Evolutionary conservation across 208 protist species (phyloP).

Genomic region (Trypanosoma theileri): DNA sequence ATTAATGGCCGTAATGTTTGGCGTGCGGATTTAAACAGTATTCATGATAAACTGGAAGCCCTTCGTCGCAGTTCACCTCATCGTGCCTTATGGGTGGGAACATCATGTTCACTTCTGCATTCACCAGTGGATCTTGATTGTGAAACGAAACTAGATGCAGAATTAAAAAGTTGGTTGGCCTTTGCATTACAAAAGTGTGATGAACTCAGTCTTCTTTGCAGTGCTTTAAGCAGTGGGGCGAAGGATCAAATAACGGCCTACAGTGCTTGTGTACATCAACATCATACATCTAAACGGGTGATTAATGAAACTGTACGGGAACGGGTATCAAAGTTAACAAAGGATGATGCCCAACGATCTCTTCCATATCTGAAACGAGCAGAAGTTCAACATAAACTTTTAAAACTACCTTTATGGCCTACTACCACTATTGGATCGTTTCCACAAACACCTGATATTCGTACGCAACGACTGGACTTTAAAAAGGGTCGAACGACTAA

Average conservation of each 20-base stretch:
- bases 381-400: constrained; percentile 39
- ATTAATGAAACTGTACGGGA: constrained; percentile 37
- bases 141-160: constrained; percentile 52
- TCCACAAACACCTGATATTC: constrained; percentile 84
- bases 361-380: constrained; percentile 44
- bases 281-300: constrained; percentile 34
- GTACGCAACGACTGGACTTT: constrained; percentile 51
- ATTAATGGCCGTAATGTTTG: constrained; percentile 88
- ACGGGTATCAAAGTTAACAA: constrained; percentile 36
- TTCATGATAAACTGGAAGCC: constrained; percentile 25
- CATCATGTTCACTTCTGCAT: constrained; percentile 85
- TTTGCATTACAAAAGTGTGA: constrained; percentile 86
- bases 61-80: constrained; percentile 28
- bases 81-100: constrained; percentile 55
- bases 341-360: constrained; percentile 19
- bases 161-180: constrained; percentile 63
- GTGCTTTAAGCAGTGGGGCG: constrained; percentile 27
- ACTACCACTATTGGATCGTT: constrained; percentile 93
- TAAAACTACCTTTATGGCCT: constrained; percentile 70
- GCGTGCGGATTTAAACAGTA: constrained; percentile 50
- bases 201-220: constrained; percentile 63
- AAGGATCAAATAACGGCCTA: constrained; percentile 39
- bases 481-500: constrained; percentile 55
- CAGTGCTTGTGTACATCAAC: constrained; percentile 35
- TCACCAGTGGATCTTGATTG: constrained; percentile 61